Percentiles rank a stretch among this genome's conserved stretches.
Evolutionary conservation across 2,329 filamentous ascomycete genomes (phyloP).

Genomic region (Tolypocladium nubicola): DNA sequence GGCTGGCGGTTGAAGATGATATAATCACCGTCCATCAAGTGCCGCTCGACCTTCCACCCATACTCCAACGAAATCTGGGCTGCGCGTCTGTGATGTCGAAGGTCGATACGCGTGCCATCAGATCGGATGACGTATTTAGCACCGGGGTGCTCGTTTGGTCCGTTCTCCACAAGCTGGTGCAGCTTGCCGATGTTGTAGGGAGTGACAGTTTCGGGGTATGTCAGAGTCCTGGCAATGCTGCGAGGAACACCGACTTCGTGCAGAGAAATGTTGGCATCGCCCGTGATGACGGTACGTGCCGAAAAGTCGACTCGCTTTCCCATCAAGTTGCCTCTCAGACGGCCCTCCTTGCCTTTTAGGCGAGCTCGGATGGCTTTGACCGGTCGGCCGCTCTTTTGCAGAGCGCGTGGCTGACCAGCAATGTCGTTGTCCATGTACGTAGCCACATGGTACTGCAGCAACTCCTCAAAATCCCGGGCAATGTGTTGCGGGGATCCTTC

Average conservation of each 20-base stretch:
- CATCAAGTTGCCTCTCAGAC: slow-evolving; percentile 97
- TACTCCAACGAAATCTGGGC: slow-evolving; percentile 82
- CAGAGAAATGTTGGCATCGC: slow-evolving; percentile 90
- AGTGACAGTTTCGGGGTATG: slow-evolving; percentile 94
- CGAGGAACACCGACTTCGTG: slow-evolving; percentile 96
- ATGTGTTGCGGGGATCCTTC: slow-evolving; percentile 91
- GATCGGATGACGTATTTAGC: slow-evolving; percentile 94
- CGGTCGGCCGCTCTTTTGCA: slow-evolving; percentile 94
- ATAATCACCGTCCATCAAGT: slow-evolving; percentile 90
- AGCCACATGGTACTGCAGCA: slow-evolving; percentile 95
- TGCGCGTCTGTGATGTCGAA: slow-evolving; percentile 84
- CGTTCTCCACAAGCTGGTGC: slow-evolving; percentile 81
- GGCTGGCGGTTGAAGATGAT: slow-evolving; percentile 99
- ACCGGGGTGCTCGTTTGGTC: slow-evolving; percentile 88
- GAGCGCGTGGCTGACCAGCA: slow-evolving; percentile 82
- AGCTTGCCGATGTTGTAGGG: slow-evolving; percentile 95
- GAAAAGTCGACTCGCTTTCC: slow-evolving; percentile 99
- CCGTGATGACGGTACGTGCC: slow-evolving; percentile 97
- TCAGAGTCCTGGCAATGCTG: slow-evolving; percentile 85
- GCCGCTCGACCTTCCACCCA: slow-evolving; percentile 97
- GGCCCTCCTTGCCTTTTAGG: slow-evolving; percentile 97
- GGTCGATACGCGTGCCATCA: slow-evolving; percentile 86
- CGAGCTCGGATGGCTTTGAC: slow-evolving; percentile 95
- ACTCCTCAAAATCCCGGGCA: slow-evolving; percentile 76
- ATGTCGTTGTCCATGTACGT: slow-evolving; percentile 99